phyloP scores from a whole-genome alignment of 495 filamentous ascomycete species.

The Clavariopsis aquatica region DNA sequence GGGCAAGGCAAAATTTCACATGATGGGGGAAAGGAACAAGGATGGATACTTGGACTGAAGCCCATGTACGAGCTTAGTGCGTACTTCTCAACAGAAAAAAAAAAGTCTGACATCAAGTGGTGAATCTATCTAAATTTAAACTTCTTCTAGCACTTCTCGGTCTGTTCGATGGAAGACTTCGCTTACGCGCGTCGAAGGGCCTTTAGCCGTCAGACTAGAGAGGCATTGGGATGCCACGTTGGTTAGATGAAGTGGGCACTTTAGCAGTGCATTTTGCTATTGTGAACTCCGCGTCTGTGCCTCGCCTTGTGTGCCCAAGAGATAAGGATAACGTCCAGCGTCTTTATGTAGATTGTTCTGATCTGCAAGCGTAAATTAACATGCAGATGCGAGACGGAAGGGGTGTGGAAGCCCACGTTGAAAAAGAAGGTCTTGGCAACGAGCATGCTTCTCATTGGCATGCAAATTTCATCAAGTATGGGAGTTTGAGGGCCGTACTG shows the following conservation, averaged over 20 bases:
- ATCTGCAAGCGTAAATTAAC: conserved; percentile 27
- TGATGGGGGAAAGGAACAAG: conserved; percentile 19
- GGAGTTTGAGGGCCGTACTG: background rate
- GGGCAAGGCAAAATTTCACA: conserved; percentile 19
- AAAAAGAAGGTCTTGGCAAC: background rate
- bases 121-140: conserved; percentile 12
- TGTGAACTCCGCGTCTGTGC: conserved; percentile 17
- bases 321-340: conserved; percentile 11
- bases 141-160: conserved; percentile 18
- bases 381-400: conserved; percentile 12
- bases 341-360: conserved; percentile 17
- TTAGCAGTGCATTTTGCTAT: conserved; percentile 7
- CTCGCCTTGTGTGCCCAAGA: conserved; percentile 6
- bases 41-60: background rate
- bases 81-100: conserved; percentile 20
- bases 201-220: conserved; percentile 25
- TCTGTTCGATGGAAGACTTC: conserved; percentile 9
- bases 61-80: background rate
- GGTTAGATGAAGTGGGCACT: conserved; percentile 18
- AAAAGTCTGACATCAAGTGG: background rate
- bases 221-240: conserved; percentile 21
- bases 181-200: conserved; percentile 22
- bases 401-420: conserved; percentile 9
- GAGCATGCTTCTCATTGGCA: background rate
- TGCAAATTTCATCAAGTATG: background rate